phyloP scores from a whole-genome alignment of 441 rosid species.

The Gossypium trilobum region DNA sequence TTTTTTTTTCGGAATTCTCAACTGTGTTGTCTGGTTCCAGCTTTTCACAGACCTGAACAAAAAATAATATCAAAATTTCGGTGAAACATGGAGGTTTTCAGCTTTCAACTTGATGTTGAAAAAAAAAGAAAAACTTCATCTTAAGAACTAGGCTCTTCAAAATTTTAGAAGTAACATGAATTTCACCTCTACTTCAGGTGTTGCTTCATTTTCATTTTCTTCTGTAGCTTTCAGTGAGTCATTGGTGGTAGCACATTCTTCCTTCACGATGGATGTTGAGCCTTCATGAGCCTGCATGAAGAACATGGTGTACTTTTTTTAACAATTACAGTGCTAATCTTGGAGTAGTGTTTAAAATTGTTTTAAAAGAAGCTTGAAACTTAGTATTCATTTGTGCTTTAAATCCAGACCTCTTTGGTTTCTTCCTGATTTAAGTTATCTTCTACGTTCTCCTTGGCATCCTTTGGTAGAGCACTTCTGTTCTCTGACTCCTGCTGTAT shows the following conservation, averaged over 20 bases:
- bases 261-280: not conserved
- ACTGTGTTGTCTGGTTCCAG: not conserved
- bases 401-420: conserved; percentile 24
- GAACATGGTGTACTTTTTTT: not conserved
- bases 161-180: not conserved
- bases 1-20: not conserved
- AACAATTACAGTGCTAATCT: not conserved
- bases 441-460: conserved; percentile 10
- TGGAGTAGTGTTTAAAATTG: not conserved
- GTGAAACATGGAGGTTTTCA: not conserved
- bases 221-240: not conserved
- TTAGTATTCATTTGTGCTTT: not conserved
- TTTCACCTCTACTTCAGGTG: conserved; percentile 4
- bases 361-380: not conserved
- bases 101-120: not conserved
- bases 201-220: not conserved
- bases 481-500: conserved; percentile 18
- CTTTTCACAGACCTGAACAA: not conserved
- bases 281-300: not conserved
- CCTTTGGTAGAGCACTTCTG: not conserved
- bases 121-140: too few relatives aligned
- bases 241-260: not conserved
- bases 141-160: not conserved
- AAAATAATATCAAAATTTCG: not conserved
- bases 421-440: conserved; percentile 11